Evolutionary conservation across 1,284 basidiomycete species (phyloP).

Genomic region (Peniophora sp.): DNA sequence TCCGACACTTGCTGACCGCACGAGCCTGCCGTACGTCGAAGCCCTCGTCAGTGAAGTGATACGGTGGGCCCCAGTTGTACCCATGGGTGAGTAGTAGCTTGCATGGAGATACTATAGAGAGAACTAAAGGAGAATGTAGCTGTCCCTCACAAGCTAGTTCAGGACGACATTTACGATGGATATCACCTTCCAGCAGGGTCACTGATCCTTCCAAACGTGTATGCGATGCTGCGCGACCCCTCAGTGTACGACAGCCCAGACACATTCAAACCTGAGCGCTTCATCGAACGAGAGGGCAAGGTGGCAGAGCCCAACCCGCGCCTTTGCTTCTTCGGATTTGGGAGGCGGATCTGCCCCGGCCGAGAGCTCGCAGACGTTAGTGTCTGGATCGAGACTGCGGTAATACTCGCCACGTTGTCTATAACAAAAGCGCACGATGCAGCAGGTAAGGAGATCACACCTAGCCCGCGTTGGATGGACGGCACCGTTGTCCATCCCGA

Average conservation of each 20-base stretch:
- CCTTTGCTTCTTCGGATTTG: constrained; percentile 11
- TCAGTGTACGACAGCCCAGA: constrained; percentile 6
- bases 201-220: constrained; percentile 10
- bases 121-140: not conserved
- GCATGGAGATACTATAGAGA: no score
- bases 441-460: constrained; percentile 12
- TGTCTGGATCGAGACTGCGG: constrained; percentile 15
- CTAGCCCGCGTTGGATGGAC: constrained; percentile 7
- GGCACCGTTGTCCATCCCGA: constrained; percentile 35
- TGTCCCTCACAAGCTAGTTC: constrained; percentile 6
- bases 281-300: constrained; percentile 2
- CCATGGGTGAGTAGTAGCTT: constrained; percentile 2
- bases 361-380: constrained; percentile 15
- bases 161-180: constrained; percentile 11
- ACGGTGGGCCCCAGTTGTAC: constrained; percentile 15
- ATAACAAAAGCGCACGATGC: constrained; percentile 12
- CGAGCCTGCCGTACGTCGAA: constrained; percentile 20
- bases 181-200: constrained; percentile 10
- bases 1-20: constrained; percentile 17
- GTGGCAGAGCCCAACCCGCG: constrained; percentile 10
- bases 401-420: constrained; percentile 15
- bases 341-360: constrained; percentile 14
- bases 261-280: constrained; percentile 11
- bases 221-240: constrained; percentile 9
- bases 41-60: constrained; percentile 20